phyloP scores from a whole-genome alignment of 768 basidiomycete species.

The Boletus subcaerulescens region DNA sequence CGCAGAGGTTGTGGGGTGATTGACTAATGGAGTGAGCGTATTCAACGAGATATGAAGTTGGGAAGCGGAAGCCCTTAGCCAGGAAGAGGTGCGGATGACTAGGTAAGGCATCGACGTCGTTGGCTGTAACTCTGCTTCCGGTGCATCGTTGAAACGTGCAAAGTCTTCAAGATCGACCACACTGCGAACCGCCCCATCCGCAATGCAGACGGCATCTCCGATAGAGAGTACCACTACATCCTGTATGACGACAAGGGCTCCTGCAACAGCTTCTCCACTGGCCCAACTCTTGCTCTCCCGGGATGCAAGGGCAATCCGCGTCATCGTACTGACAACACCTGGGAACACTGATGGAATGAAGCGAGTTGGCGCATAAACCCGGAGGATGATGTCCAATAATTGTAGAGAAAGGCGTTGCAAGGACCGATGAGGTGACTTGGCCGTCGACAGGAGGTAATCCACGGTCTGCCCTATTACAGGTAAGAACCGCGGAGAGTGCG shows the following conservation, averaged over 20 bases:
- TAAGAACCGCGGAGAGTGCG: slow-evolving; percentile 50
- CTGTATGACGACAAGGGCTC: slow-evolving; percentile 57
- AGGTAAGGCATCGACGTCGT: slow-evolving; percentile 38
- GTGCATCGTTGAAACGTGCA: slow-evolving; percentile 29
- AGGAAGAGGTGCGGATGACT: slow-evolving; percentile 64
- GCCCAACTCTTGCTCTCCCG: slow-evolving; percentile 62
- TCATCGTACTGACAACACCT: slow-evolving; percentile 76
- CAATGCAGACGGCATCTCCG: slow-evolving; percentile 64
- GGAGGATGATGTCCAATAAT: slow-evolving; percentile 51
- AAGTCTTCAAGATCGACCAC: slow-evolving; percentile 67
- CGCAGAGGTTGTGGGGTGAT: slow-evolving; percentile 69
- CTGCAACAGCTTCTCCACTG: slow-evolving; percentile 63
- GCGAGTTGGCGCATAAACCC: slow-evolving; percentile 46
- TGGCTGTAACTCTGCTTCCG: slow-evolving; percentile 16
- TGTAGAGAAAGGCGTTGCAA: slow-evolving; percentile 66
- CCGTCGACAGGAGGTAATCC: slow-evolving; percentile 61
- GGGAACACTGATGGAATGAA: slow-evolving; percentile 73
- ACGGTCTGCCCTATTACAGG: slow-evolving; percentile 84
- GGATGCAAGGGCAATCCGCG: slow-evolving; percentile 61
- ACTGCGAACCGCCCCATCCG: slow-evolving; percentile 54
- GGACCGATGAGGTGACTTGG: slow-evolving; percentile 53
- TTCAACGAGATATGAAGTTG: slow-evolving; percentile 85
- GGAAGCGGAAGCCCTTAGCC: slow-evolving; percentile 78
- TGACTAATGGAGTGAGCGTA: slow-evolving; percentile 63
- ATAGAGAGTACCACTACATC: slow-evolving; percentile 53